These are phyloP conservation scores for Fragaria vesca DNA, from an alignment of 306 rosid genomes.

Conservation along the genomic window DNA sequence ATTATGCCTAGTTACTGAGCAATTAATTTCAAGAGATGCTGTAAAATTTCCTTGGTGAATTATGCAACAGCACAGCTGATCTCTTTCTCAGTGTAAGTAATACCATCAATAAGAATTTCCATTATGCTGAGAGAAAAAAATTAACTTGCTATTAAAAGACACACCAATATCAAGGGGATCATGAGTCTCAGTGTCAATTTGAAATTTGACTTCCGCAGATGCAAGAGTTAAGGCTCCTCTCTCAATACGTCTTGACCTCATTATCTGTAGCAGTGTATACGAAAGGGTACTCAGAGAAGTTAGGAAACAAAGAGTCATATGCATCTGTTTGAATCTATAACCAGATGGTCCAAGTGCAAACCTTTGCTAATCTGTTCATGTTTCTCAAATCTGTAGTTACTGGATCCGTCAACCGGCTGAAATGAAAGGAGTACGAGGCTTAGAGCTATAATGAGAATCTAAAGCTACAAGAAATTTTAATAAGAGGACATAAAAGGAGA, in stretches of 20 bases:
- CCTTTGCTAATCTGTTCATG: conserved; percentile 96
- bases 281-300: conserved; percentile 31
- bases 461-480: conserved; percentile 2
- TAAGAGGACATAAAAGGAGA: conserved; percentile 3
- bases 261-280: conserved; percentile 54
- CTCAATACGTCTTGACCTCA: conserved; percentile 89
- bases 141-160: conserved; percentile 17
- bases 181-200: conserved; percentile 98
- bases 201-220: conserved; percentile 98
- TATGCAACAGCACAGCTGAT: background rate
- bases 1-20: background rate
- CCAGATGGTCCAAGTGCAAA: conserved; percentile 33
- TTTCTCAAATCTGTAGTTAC: conserved; percentile 84
- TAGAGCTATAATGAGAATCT: conserved; percentile 2
- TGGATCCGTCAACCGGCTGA: conserved; percentile 94
- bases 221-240: conserved; percentile 98
- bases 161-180: conserved; percentile 98
- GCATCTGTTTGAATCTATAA: conserved; percentile 3
- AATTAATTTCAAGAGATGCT: background rate
- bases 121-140: background rate
- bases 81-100: background rate
- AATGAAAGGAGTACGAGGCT: conserved; percentile 18
- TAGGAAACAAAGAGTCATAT: conserved; percentile 13
- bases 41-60: background rate
- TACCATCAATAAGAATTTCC: background rate